Evolutionary conservation across 2,329 filamentous ascomycete genomes (phyloP).

Genomic region (Xylaria sp.): DNA sequence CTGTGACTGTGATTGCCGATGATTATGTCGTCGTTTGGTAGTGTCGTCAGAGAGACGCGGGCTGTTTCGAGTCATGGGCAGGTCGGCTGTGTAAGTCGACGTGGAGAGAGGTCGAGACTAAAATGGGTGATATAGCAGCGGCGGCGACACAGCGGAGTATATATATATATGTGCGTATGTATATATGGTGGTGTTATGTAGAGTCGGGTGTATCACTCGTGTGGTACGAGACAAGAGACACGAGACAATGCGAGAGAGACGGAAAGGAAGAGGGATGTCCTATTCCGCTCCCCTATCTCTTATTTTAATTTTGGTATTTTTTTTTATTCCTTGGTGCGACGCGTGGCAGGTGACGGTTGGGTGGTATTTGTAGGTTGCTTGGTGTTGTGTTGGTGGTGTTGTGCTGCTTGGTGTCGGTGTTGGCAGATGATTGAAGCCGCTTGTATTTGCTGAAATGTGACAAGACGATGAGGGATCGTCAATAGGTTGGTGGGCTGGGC

Average conservation of each 20-base stretch:
- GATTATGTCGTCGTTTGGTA: slow-evolving; percentile 40
- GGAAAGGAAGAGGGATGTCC: neutral
- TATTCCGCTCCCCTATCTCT: neutral
- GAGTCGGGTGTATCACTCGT: neutral
- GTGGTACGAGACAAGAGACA: neutral
- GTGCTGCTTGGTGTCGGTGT: slow-evolving; percentile 12
- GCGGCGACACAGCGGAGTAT: slow-evolving; percentile 7
- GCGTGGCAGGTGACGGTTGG: slow-evolving; percentile 39
- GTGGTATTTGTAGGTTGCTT: slow-evolving; percentile 15
- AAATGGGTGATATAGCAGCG: neutral
- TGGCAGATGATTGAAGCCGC: slow-evolving; percentile 22
- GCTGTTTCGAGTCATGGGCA: slow-evolving; percentile 49
- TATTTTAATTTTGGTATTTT: neutral
- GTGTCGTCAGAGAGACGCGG: slow-evolving; percentile 47
- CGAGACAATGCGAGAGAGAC: neutral
- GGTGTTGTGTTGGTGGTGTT: slow-evolving; percentile 24
- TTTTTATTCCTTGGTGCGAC: slow-evolving; percentile 13
- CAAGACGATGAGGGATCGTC: slow-evolving; percentile 3
- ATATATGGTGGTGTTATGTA: neutral
- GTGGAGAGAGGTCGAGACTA: slow-evolving; percentile 5
- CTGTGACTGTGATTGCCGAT: slow-evolving; percentile 1
- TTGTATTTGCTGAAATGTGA: slow-evolving; percentile 7
- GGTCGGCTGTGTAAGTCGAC: neutral
- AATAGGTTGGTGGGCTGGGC: neutral
- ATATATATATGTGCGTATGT: slow-evolving; percentile 4